A percentile compares a stretch with the other conserved stretches of the same genome.
These are phyloP conservation scores for Eragrostis nindensis DNA, from an alignment of 176 grass and related monocot species.

Conservation along the genomic window DNA sequence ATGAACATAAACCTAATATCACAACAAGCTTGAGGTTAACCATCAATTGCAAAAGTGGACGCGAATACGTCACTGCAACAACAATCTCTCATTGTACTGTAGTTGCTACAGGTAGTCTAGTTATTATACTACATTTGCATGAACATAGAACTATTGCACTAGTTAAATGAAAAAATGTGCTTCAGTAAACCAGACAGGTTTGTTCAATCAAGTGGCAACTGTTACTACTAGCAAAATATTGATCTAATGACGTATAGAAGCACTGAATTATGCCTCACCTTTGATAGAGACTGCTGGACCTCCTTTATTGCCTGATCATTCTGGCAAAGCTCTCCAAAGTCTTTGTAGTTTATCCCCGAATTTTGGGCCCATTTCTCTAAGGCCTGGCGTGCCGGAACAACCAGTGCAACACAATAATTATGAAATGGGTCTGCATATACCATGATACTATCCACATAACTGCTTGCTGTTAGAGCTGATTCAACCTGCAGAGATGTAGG, in stretches of 20 bases:
- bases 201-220: background rate
- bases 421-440: constrained; percentile 82
- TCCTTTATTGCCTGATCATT: constrained; percentile 64
- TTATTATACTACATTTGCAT: background rate
- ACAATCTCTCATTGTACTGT: background rate
- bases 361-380: constrained; percentile 73
- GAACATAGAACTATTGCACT: background rate
- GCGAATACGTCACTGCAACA: background rate
- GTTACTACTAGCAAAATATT: background rate
- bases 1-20: background rate
- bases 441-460: constrained; percentile 85
- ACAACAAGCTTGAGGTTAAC: background rate
- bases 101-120: background rate
- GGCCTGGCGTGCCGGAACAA: constrained; percentile 55
- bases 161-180: background rate
- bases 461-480: constrained; percentile 67
- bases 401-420: constrained; percentile 78
- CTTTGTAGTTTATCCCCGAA: constrained; percentile 52
- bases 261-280: constrained; percentile 49
- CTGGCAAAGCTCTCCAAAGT: constrained; percentile 65
- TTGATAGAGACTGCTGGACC: constrained; percentile 72
- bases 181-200: background rate
- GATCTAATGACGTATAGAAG: background rate
- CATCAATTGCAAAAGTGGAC: background rate
- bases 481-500: constrained; percentile 57